A percentile compares a stretch with the other conserved stretches of the same genome.
These are phyloP conservation scores for Kazachstania psychrophila DNA, from an alignment of 805 yeast species.

Conservation along the genomic window DNA sequence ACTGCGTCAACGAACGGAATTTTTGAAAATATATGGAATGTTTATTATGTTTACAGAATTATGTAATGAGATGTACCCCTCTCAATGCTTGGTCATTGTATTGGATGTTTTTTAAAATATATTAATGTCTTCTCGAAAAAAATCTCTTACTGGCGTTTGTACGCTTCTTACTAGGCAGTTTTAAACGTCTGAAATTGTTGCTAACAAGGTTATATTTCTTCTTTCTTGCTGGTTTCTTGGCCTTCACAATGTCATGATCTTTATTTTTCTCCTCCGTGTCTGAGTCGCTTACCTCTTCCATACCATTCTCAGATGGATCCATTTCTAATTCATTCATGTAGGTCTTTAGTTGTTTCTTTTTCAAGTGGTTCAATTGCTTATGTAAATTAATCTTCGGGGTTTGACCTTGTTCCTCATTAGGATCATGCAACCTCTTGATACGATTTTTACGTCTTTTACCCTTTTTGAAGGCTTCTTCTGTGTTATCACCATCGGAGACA, in stretches of 20 bases:
- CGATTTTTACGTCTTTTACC: constrained; percentile 10
- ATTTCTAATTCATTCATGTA: constrained; percentile 6
- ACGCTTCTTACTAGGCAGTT: constrained; percentile 38
- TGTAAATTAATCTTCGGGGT: constrained; percentile 15
- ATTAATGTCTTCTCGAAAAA: constrained; percentile 27
- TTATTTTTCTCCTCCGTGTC: constrained; percentile 9
- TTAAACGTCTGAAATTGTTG: constrained; percentile 44
- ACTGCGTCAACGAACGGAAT: too few relatives aligned
- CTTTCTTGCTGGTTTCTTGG: constrained; percentile 12
- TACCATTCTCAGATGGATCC: not conserved
- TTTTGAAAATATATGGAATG: too few relatives aligned
- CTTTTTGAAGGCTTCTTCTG: constrained; percentile 1
- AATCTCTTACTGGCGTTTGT: constrained; percentile 18
- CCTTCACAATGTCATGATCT: constrained; percentile 2
- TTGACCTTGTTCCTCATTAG: not conserved
- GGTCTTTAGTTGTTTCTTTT: constrained; percentile 16
- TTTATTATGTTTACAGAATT: too few relatives aligned
- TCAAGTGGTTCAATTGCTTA: constrained; percentile 19
- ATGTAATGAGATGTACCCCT: too few relatives aligned
- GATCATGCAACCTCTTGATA: constrained; percentile 6
- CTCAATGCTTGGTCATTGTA: too few relatives aligned
- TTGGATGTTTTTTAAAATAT: too few relatives aligned
- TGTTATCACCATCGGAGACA: not conserved
- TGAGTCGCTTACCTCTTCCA: not conserved
- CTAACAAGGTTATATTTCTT: constrained; percentile 32